Base-by-base conservation (phyloP, 768 basidiomycete species). In the Tremella fuciformis region DNA sequence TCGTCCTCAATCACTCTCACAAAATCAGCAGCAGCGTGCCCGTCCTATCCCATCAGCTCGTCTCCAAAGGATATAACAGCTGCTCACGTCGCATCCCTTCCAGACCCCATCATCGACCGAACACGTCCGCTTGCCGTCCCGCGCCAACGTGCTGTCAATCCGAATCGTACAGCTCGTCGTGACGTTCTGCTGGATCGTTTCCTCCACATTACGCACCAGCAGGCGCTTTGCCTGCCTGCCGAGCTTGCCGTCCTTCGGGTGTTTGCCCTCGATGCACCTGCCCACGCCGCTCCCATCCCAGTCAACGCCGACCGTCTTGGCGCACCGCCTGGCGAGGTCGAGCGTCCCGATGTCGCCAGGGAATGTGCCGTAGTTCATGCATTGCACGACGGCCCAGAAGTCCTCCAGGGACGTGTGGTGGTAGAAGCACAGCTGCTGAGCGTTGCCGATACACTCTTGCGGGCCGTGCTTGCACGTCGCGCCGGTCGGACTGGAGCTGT, bases 101-200 rank as follows among this genome's bases (percentile, higher is more conserved):
- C 66, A 73, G 1, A 68, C 62, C 1, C 64, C 70, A 46, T 70
- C 84, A 69, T 92, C 89, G 55, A 85, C 86, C 40, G 91, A 81
- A 69, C 89, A 91, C 13, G 86, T 84, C 62, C 82, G 78, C 63
- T 79, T 80, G 1, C 80, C 82, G 66, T 26, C 56, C 18, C 26
- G 44, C 2, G 42, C 56, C 3, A 66, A 11, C 6, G 63, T 69
- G 50, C 67, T 69, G 2, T 83, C 86, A 67, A 97, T 88, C 39
- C 90, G 68, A 46, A 97, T 80, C 7, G 91, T 91, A 79, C 92
- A 96, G 72, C 90, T 92, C 78, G 86, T 91, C 55, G 85, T 88
- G 68, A 93, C 84, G 3, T 80, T 83, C 68, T 85, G 58, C 18
- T 78, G 65, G 53, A 78, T 63, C 0, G 79, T 82, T 26, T 75